Percentiles rank a stretch among this genome's conserved stretches.
These are phyloP conservation scores for Parastagonospora nodorum DNA, from an alignment of 2,329 filamentous ascomycete species.

Conservation along the genomic window DNA sequence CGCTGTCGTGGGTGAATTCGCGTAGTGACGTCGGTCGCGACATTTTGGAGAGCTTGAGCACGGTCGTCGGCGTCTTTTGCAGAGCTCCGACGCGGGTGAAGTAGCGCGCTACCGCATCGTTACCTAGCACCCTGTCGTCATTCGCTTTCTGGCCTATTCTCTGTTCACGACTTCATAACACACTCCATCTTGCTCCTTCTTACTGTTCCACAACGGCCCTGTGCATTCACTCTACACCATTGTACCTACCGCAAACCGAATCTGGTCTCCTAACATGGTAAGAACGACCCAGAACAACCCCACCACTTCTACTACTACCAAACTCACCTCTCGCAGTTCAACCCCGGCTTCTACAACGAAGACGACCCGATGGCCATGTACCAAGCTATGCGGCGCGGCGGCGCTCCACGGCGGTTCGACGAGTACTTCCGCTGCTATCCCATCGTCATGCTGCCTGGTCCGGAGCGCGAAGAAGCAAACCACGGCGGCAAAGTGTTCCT, in stretches of 20 bases:
- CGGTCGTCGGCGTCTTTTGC: constrained; percentile 17
- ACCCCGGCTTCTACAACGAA: constrained; percentile 56
- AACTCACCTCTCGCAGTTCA: constrained; percentile 41
- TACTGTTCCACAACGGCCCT: background rate
- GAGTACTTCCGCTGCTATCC: constrained; percentile 99
- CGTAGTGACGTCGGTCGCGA: constrained; percentile 18
- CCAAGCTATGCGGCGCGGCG: constrained; percentile 57
- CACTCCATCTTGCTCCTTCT: background rate
- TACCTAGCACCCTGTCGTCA: constrained; percentile 14
- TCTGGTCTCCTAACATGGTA: constrained; percentile 36
- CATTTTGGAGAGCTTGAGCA: constrained; percentile 22
- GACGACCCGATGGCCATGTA: constrained; percentile 61
- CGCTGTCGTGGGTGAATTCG: background rate
- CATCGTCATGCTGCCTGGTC: constrained; percentile 88
- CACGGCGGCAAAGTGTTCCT: constrained; percentile 98
- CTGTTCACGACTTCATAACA: background rate
- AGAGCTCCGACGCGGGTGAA: background rate
- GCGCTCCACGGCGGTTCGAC: constrained; percentile 78
- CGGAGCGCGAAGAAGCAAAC: constrained; percentile 87
- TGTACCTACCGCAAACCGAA: background rate
- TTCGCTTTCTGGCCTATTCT: constrained; percentile 5
- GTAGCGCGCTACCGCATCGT: constrained; percentile 20
- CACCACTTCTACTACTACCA: constrained; percentile 17
- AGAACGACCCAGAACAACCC: constrained; percentile 29
- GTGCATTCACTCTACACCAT: background rate